These are phyloP conservation scores for Platanus orientalis DNA, from an alignment of 164 flowering plant genomes.

Conservation along the genomic window DNA sequence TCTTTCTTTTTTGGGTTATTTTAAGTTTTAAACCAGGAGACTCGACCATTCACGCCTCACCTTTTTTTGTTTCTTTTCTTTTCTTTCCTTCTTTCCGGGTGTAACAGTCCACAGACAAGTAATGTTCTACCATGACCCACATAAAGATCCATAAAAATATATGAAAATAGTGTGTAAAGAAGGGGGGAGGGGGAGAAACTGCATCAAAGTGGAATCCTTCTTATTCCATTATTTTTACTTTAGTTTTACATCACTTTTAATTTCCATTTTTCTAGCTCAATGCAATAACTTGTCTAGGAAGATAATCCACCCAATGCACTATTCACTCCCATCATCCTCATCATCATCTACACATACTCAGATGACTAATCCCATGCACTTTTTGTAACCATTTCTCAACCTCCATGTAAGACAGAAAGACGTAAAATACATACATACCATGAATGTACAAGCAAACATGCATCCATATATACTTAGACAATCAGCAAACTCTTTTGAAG, in stretches of 20 bases:
- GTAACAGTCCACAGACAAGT: neutral
- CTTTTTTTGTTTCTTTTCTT: neutral
- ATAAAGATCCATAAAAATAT: neutral
- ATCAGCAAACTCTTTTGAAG: neutral
- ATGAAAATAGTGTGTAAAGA: neutral
- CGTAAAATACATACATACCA: neutral
- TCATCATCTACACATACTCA: neutral
- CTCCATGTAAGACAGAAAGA: neutral
- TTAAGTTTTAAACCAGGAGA: neutral
- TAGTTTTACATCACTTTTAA: neutral
- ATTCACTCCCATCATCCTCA: neutral
- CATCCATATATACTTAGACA: neutral
- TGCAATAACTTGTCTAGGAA: neutral
- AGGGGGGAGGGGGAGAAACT: neutral
- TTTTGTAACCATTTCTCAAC: neutral
- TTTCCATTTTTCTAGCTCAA: neutral
- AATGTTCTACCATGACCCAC: neutral
- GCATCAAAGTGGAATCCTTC: constrained; percentile 5
- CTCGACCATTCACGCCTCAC: neutral
- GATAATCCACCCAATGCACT: neutral
- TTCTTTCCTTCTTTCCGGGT: neutral
- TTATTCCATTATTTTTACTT: constrained; percentile 2
- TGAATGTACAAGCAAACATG: neutral
- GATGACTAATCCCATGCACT: no score
- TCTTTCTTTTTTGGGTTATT: neutral